Conservation (phyloP, 2,329 filamentous ascomycete species). For the Hypomyces rosellus region DNA sequence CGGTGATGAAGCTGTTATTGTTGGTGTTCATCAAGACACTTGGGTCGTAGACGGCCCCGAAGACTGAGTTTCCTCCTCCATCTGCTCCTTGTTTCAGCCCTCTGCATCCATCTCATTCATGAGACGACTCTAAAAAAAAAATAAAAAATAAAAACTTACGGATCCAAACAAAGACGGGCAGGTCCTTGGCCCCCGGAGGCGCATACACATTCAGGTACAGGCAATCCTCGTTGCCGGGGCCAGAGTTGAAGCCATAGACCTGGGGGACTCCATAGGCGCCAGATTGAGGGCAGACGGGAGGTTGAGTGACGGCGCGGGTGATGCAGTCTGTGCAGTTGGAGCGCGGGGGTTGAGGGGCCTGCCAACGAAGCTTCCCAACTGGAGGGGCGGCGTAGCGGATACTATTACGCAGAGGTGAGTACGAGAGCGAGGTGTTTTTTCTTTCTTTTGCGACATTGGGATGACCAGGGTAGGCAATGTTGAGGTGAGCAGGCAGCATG, state of each 20-base stretch:
- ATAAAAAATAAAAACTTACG: conserved; percentile 15
- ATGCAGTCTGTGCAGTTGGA: conserved; percentile 3
- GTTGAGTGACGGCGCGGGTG: conserved; percentile 23
- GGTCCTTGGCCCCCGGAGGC: conserved; percentile 31
- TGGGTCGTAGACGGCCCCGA: conserved; percentile 18
- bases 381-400: conserved; percentile 41
- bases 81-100: conserved; percentile 23
- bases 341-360: conserved; percentile 24
- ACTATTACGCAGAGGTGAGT: conserved; percentile 26
- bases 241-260: conserved; percentile 16
- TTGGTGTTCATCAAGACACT: conserved; percentile 20
- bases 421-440: too few relatives aligned
- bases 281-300: conserved; percentile 24
- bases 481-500: background rate
- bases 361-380: conserved; percentile 36
- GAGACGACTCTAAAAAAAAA: too few relatives aligned
- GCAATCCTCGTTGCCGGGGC: conserved; percentile 36
- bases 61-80: conserved; percentile 26
- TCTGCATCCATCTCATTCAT: background rate
- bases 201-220: conserved; percentile 40
- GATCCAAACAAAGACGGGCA: conserved; percentile 42
- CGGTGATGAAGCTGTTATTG: conserved; percentile 32
- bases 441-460: background rate
- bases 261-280: conserved; percentile 22
- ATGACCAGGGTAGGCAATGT: background rate